These are phyloP conservation scores for Ehretia macrophylla DNA, from an alignment of 257 asterid species.

Conservation along the genomic window DNA sequence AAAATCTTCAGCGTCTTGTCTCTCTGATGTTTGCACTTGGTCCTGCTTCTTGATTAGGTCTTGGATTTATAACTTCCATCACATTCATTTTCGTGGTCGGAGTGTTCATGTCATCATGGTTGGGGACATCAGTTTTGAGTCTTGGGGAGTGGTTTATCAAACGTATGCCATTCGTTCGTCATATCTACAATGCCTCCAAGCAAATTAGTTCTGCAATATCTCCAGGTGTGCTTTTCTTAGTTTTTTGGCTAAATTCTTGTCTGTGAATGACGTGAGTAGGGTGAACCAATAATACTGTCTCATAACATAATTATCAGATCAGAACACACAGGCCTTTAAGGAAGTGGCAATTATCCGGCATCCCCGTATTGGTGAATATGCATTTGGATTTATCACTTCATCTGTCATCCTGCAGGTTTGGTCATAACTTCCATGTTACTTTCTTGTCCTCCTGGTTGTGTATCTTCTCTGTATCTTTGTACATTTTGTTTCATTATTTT, in stretches of 20 bases:
- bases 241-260: slow-evolving; percentile 12
- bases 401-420: slow-evolving; percentile 60
- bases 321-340: slow-evolving; percentile 69
- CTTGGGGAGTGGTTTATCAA: slow-evolving; percentile 82
- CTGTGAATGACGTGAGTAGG: not conserved
- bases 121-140: slow-evolving; percentile 68
- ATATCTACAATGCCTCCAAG: slow-evolving; percentile 77
- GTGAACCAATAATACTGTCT: slow-evolving; percentile 15
- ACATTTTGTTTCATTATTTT: not conserved
- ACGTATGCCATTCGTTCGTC: slow-evolving; percentile 81
- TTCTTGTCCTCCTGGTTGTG: not conserved
- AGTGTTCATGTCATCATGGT: slow-evolving; percentile 79
- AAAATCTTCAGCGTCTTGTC: not conserved
- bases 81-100: slow-evolving; percentile 77
- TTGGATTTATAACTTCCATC: slow-evolving; percentile 70
- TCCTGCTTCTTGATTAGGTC: slow-evolving; percentile 40
- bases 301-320: slow-evolving; percentile 38
- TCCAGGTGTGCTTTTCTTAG: slow-evolving; percentile 45
- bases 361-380: slow-evolving; percentile 84
- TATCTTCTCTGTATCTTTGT: not conserved
- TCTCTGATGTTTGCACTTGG: not conserved
- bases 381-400: slow-evolving; percentile 78
- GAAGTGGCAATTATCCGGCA: slow-evolving; percentile 82
- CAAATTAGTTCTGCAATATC: slow-evolving; percentile 81
- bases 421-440: not conserved